phyloP scores from a whole-genome alignment of 2,329 filamentous ascomycete genomes.

The Acrocalymma vagum region DNA sequence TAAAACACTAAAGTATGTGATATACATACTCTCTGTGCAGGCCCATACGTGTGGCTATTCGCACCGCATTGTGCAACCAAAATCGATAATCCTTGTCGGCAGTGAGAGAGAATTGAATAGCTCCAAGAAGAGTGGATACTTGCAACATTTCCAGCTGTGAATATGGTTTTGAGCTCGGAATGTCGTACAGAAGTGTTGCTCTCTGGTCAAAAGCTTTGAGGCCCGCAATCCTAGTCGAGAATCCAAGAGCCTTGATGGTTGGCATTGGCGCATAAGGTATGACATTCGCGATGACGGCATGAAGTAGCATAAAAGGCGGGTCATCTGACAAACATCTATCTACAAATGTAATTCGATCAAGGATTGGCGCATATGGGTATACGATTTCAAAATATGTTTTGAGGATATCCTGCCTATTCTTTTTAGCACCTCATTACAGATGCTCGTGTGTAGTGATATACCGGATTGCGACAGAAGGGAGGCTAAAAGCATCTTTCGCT shows the following conservation, averaged over 20 bases:
- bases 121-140: conserved; percentile 1
- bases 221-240: too few species aligned
- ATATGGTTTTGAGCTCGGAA: too few species aligned
- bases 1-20: not conserved
- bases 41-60: conserved; percentile 1
- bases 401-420: not conserved
- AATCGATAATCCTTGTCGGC: conserved; percentile 2
- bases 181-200: too few species aligned
- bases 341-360: not conserved
- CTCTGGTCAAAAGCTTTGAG: too few species aligned
- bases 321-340: too few species aligned
- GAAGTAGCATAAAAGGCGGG: too few species aligned
- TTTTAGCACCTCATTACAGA: too few species aligned
- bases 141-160: conserved; percentile 1
- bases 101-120: not conserved
- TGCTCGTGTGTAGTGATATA: too few species aligned
- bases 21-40: conserved; percentile 1
- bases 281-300: not conserved
- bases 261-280: not conserved
- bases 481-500: too few species aligned
- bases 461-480: too few species aligned
- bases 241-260: too few species aligned
- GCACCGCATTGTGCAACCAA: conserved; percentile 1
- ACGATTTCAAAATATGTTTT: not conserved
- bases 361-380: not conserved